phyloP scores from a whole-genome alignment of 768 basidiomycete genomes.

The Mycena chlorophos region DNA sequence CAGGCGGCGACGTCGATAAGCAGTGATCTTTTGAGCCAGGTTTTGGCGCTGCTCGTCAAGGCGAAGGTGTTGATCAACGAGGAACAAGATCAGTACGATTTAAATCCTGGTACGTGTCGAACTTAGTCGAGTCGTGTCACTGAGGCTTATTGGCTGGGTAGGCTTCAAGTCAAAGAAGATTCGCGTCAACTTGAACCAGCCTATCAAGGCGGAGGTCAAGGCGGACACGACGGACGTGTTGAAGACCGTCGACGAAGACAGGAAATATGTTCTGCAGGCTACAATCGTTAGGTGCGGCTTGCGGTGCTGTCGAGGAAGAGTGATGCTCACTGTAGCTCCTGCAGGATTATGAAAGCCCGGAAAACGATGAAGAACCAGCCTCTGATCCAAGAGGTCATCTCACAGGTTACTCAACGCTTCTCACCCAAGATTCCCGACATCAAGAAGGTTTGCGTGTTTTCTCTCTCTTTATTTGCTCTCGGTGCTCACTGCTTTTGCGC shows the following conservation, averaged over 20 bases:
- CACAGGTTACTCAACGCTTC: slow-evolving; percentile 85
- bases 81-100: slow-evolving; percentile 85
- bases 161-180: slow-evolving; percentile 95
- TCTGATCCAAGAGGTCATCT: slow-evolving; percentile 86
- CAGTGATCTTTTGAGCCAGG: slow-evolving; percentile 63
- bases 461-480: background rate
- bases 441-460: slow-evolving; percentile 75
- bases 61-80: slow-evolving; percentile 89
- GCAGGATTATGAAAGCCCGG: slow-evolving; percentile 90
- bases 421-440: slow-evolving; percentile 94
- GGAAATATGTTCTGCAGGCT: slow-evolving; percentile 94
- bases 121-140: slow-evolving; percentile 3
- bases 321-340: background rate
- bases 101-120: slow-evolving; percentile 79
- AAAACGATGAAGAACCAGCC: slow-evolving; percentile 95
- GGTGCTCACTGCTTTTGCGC: slow-evolving; percentile 22
- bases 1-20: slow-evolving; percentile 63
- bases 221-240: slow-evolving; percentile 86
- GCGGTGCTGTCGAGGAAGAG: background rate
- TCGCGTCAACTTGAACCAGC: slow-evolving; percentile 85
- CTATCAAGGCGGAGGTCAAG: slow-evolving; percentile 94
- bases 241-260: slow-evolving; percentile 94
- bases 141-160: slow-evolving; percentile 27
- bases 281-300: slow-evolving; percentile 75
- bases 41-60: slow-evolving; percentile 70